phyloP scores from a whole-genome alignment of 2,329 filamentous ascomycete species.

The Pseudogymnoascus destructans region DNA sequence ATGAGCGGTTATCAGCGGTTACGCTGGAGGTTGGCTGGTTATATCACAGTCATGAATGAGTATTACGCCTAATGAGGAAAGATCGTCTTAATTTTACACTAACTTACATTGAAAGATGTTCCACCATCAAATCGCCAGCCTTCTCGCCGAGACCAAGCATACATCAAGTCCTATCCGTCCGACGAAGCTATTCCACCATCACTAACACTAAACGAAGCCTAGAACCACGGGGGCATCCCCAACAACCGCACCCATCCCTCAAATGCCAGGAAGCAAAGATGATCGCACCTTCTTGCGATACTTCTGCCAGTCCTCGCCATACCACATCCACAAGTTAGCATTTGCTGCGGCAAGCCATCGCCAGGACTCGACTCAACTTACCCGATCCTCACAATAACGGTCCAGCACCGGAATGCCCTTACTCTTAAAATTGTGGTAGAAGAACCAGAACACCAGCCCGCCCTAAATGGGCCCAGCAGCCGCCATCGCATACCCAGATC shows the following conservation, averaged over 20 bases:
- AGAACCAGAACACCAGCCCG: slow-evolving; percentile 29
- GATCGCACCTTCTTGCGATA: slow-evolving; percentile 29
- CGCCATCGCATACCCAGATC: slow-evolving; percentile 35
- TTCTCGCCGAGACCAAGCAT: background rate
- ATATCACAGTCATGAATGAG: background rate
- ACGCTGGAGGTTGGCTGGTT: background rate
- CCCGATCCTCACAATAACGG: slow-evolving; percentile 33
- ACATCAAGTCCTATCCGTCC: background rate
- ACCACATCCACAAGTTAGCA: slow-evolving; percentile 18
- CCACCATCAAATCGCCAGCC: background rate
- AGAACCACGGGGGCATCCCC: background rate
- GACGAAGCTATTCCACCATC: background rate
- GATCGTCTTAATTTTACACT: background rate
- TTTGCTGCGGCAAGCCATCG: background rate
- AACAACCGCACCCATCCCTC: background rate
- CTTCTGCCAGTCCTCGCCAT: slow-evolving; percentile 28
- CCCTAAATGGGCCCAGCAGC: slow-evolving; percentile 35
- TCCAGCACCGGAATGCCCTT: slow-evolving; percentile 35
- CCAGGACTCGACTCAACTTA: slow-evolving; percentile 17
- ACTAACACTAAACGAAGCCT: background rate
- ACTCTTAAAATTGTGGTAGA: slow-evolving; percentile 33
- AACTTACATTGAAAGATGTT: background rate
- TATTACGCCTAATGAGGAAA: background rate
- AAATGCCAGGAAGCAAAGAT: slow-evolving; percentile 28
- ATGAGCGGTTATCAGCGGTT: background rate